These are phyloP conservation scores for Diplocarpon mali DNA, from an alignment of 2,329 filamentous ascomycete species.

Conservation along the genomic window DNA sequence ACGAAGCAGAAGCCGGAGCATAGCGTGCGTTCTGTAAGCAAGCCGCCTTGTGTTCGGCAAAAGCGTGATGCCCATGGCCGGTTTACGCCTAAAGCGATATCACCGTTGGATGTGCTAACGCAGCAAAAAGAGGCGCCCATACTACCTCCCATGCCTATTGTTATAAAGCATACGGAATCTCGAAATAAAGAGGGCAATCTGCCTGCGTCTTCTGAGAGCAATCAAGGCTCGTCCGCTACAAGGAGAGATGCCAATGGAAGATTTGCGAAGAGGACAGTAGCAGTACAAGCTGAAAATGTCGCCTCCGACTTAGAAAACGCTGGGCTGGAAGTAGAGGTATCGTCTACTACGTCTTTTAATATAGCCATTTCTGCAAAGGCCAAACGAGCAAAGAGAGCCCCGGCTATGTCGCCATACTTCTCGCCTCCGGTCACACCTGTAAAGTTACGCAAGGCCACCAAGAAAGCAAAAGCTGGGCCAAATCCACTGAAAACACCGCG, in stretches of 20 bases:
- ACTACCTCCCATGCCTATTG: conserved; percentile 1
- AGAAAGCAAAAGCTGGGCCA: neutral
- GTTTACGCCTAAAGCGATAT: neutral
- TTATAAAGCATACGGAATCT: neutral
- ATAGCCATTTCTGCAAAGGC: neutral
- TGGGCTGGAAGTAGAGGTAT: neutral
- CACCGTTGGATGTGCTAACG: neutral
- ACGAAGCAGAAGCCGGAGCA: neutral
- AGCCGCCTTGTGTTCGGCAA: neutral
- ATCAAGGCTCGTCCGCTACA: neutral
- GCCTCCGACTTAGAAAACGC: neutral
- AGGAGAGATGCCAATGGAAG: conserved; percentile 10
- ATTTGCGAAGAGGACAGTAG: conserved; percentile 3
- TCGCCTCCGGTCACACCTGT: conserved; percentile 7
- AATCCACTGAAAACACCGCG: neutral
- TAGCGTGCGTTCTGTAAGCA: neutral
- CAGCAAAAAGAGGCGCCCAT: conserved; percentile 5
- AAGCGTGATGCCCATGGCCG: conserved; percentile 3
- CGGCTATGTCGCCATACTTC: conserved; percentile 27
- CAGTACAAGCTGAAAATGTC: too few relatives aligned
- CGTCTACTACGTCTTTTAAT: neutral
- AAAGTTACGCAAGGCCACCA: neutral
- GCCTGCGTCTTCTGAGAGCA: neutral
- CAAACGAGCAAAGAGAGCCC: conserved; percentile 16
- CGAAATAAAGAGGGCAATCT: too few relatives aligned